Percentiles rank a stretch among this genome's conserved stretches.
Evolutionary conservation across 1,284 basidiomycete species (phyloP).

Genomic region (Mixia osmundae): DNA sequence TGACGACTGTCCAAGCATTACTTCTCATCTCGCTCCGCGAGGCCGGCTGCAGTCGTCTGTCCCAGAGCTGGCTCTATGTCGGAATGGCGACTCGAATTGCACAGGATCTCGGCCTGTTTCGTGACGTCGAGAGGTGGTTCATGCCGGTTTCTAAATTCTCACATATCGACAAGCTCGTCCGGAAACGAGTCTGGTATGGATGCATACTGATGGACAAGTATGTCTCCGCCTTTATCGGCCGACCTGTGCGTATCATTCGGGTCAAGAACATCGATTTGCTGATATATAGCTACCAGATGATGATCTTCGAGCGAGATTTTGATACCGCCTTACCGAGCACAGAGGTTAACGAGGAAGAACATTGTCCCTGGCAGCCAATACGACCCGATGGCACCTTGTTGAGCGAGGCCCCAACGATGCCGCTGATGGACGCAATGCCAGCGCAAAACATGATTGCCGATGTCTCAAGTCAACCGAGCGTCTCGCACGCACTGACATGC

Average conservation of each 20-base stretch:
- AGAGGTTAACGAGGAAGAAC: conserved; percentile 32
- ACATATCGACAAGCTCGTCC: conserved; percentile 15
- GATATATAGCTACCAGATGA: conserved; percentile 28
- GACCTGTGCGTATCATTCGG: neutral
- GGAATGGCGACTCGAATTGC: conserved; percentile 31
- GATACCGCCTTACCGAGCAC: conserved; percentile 47
- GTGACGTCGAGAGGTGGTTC: conserved; percentile 44
- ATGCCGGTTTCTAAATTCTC: conserved; percentile 39
- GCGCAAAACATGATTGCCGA: neutral
- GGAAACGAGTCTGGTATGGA: conserved; percentile 54
- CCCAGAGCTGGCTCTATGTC: conserved; percentile 49
- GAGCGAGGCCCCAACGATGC: conserved; percentile 9
- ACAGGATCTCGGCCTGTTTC: conserved; percentile 63
- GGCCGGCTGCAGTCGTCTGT: conserved; percentile 66
- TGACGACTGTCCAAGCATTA: conserved; percentile 49
- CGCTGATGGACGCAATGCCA: conserved; percentile 5
- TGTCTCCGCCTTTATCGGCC: neutral
- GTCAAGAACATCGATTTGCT: neutral
- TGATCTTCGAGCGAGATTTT: conserved; percentile 54
- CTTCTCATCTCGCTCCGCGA: conserved; percentile 57
- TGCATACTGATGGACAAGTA: conserved; percentile 55
- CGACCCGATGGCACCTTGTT: conserved; percentile 17
- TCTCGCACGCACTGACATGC: conserved; percentile 35
- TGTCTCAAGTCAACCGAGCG: too few species aligned
- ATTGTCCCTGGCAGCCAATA: conserved; percentile 18